These are phyloP conservation scores for Gyrodon lividus DNA, from an alignment of 768 basidiomycete species.

Conservation along the genomic window DNA sequence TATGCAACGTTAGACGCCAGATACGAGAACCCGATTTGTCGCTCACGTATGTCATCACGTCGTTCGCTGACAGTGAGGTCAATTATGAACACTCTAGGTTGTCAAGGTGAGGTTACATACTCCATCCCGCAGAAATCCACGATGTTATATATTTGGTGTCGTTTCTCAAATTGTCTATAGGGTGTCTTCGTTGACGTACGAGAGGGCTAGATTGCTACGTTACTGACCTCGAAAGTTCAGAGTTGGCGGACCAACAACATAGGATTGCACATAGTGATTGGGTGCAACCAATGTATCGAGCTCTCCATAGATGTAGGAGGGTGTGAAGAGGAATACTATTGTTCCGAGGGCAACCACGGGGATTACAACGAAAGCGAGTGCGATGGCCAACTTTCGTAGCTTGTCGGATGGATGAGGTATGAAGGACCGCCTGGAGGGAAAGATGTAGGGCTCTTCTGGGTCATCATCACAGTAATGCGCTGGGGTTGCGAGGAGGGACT, in stretches of 20 bases:
- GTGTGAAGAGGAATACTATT: background rate
- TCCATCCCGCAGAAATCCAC: constrained; percentile 80
- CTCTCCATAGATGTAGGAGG: background rate
- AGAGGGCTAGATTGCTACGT: background rate
- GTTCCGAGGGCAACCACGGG: constrained; percentile 24
- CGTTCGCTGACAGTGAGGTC: constrained; percentile 52
- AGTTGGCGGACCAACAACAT: constrained; percentile 51
- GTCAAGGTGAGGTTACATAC: constrained; percentile 35
- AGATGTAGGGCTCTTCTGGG: constrained; percentile 3
- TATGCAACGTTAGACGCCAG: constrained; percentile 33
- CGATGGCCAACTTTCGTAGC: background rate
- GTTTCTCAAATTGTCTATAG: constrained; percentile 57
- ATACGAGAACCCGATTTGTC: background rate
- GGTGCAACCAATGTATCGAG: background rate
- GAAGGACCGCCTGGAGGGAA: background rate
- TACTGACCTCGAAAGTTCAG: constrained; percentile 52
- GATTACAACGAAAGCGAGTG: constrained; percentile 23
- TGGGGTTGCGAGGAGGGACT: background rate
- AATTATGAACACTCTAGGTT: background rate
- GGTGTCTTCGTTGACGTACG: background rate
- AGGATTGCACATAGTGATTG: constrained; percentile 1
- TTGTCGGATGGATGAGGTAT: background rate
- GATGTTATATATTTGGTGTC: constrained; percentile 68
- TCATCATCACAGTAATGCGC: background rate
- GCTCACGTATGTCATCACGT: constrained; percentile 71